phyloP scores from a whole-genome alignment of 306 rosid species.

The Herpetospermum pedunculosum region DNA sequence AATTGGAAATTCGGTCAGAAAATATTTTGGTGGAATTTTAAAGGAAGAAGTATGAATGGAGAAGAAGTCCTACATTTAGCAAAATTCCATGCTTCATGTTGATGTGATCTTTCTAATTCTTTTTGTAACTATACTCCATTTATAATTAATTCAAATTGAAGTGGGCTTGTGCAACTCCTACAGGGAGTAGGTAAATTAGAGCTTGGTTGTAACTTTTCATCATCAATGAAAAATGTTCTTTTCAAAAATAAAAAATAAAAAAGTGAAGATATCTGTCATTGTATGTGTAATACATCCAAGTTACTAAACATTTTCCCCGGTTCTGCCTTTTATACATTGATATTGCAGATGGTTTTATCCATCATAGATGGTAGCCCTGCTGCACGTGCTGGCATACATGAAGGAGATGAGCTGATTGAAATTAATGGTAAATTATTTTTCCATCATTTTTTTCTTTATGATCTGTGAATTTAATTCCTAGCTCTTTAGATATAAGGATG shows the following conservation, averaged over 20 bases:
- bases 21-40: not conserved
- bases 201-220: not conserved
- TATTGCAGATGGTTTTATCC: constrained; percentile 72
- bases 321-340: constrained; percentile 5
- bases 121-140: too few relatives aligned
- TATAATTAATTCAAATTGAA: not conserved
- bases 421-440: constrained; percentile 52
- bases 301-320: not conserved
- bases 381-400: constrained; percentile 86
- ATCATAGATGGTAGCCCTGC: constrained; percentile 84
- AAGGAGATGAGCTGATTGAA: constrained; percentile 90
- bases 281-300: not conserved
- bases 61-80: too few relatives aligned
- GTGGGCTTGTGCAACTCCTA: not conserved
- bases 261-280: not conserved
- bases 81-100: too few relatives aligned
- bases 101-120: too few relatives aligned
- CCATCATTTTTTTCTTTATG: not conserved
- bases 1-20: not conserved
- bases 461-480: not conserved
- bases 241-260: not conserved
- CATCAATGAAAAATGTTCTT: not conserved
- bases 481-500: not conserved
- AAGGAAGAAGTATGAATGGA: not conserved
- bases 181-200: not conserved